These are phyloP conservation scores for Coemansia sp. DNA, from an alignment of 192 early-diverging fungal species.

Conservation along the genomic window DNA sequence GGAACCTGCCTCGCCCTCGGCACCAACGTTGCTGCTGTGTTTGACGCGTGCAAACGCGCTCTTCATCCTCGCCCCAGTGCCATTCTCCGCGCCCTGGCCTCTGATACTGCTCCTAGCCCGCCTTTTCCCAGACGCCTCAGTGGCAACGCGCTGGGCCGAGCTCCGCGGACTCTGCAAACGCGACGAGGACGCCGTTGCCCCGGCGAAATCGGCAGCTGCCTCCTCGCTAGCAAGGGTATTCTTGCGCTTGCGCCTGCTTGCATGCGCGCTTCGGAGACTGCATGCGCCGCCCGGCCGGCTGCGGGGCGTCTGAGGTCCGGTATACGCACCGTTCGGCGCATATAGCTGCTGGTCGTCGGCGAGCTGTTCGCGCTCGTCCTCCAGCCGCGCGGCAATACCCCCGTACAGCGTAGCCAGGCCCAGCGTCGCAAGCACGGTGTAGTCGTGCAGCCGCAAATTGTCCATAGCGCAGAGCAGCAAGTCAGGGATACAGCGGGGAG, in stretches of 20 bases:
- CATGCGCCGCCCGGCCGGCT: background rate
- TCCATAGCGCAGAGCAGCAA: conserved; percentile 11
- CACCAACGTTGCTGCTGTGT: background rate
- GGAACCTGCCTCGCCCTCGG: conserved; percentile 3
- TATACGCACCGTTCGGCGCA: background rate
- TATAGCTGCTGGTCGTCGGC: background rate
- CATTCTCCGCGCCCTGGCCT: background rate
- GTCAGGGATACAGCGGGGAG: background rate
- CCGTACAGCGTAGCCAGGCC: conserved; percentile 31
- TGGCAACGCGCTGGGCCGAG: background rate
- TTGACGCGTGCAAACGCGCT: conserved; percentile 44
- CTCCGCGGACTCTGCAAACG: conserved; percentile 18
- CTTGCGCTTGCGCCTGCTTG: conserved; percentile 19
- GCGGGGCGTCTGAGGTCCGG: conserved; percentile 5
- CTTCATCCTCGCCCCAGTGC: conserved; percentile 8
- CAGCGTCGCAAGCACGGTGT: conserved; percentile 36
- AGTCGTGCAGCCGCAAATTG: conserved; percentile 33
- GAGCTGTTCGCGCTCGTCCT: conserved; percentile 1
- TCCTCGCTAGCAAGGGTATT: conserved; percentile 3
- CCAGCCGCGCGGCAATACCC: conserved; percentile 20
- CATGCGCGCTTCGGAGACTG: background rate
- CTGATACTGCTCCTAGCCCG: background rate
- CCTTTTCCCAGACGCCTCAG: background rate
- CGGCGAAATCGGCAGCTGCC: background rate
- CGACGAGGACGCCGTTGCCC: background rate